Percentiles rank a stretch among this genome's conserved stretches.
phyloP scores from a whole-genome alignment of 2,329 filamentous ascomycete species.

The Leptographium radiaticola region DNA sequence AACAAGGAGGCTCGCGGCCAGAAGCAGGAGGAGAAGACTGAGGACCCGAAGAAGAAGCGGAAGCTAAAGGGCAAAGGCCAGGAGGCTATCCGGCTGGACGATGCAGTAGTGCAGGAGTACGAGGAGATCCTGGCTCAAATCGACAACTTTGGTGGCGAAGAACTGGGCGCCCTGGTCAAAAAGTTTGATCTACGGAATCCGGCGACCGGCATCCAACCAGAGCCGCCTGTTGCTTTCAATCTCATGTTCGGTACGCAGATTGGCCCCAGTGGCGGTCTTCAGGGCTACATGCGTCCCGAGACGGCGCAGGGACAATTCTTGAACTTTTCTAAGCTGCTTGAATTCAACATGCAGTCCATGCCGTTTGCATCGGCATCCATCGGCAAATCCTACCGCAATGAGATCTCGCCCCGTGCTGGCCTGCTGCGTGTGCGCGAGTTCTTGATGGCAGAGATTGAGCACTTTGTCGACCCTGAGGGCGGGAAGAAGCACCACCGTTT shows the following conservation, averaged over 20 bases:
- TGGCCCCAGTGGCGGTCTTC: constrained; percentile 71
- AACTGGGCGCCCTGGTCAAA: constrained; percentile 76
- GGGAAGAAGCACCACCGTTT: constrained; percentile 93
- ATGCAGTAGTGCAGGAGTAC: constrained; percentile 77
- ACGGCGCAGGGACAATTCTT: constrained; percentile 97
- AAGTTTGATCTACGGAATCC: constrained; percentile 91
- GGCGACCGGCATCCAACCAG: constrained; percentile 60
- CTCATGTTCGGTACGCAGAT: constrained; percentile 98
- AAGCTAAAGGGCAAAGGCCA: constrained; percentile 80
- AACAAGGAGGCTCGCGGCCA: constrained; percentile 80
- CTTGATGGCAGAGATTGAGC: constrained; percentile 97
- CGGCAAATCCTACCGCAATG: constrained; percentile 95
- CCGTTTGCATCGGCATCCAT: constrained; percentile 95
- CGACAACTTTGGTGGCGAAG: constrained; percentile 83
- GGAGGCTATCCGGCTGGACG: constrained; percentile 74
- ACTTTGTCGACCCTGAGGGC: constrained; percentile 88
- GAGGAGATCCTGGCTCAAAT: constrained; percentile 84
- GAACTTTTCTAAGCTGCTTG: constrained; percentile 84
- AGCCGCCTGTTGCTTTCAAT: constrained; percentile 83
- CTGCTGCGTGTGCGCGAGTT: constrained; percentile 92
- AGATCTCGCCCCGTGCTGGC: constrained; percentile 87
- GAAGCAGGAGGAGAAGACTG: constrained; percentile 54
- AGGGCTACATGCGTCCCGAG: constrained; percentile 81
- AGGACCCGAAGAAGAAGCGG: constrained; percentile 47
- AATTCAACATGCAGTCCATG: constrained; percentile 92